Conservation (phyloP, 2,329 filamentous ascomycete species). For the Eutypella sp. region DNA sequence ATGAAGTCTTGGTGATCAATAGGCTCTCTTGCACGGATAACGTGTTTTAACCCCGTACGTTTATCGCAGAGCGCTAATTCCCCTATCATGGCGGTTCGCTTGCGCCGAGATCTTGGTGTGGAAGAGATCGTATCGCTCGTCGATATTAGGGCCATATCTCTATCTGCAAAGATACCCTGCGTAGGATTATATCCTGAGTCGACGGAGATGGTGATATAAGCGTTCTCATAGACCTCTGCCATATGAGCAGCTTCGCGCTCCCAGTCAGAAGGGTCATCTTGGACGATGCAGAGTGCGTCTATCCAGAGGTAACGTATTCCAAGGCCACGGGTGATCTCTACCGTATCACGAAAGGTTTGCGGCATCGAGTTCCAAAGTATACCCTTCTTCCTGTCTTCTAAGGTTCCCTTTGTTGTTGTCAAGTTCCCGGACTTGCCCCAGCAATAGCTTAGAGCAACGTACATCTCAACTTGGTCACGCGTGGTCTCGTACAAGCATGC, state of each 20-base stretch:
- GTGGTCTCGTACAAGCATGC: neutral
- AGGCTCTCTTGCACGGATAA: neutral
- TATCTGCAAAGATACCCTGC: neutral
- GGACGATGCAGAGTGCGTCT: conserved; percentile 12
- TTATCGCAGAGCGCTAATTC: neutral
- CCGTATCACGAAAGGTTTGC: conserved; percentile 3
- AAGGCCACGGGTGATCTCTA: conserved; percentile 1
- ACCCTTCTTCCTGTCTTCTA: neutral
- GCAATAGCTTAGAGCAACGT: neutral
- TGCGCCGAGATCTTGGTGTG: neutral
- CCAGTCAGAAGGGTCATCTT: conserved; percentile 10
- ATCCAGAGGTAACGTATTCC: conserved; percentile 8
- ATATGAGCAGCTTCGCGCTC: conserved; percentile 11
- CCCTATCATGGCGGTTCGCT: neutral
- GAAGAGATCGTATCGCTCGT: neutral
- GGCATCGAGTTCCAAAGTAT: conserved; percentile 4
- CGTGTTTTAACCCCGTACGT: neutral
- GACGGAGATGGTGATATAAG: conserved; percentile 9
- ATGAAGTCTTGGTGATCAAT: neutral
- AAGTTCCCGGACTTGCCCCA: neutral
- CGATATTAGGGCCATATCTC: neutral
- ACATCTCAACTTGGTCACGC: neutral
- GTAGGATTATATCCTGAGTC: conserved; percentile 1
- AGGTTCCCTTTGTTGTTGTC: neutral
- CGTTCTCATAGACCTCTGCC: conserved; percentile 12